These are phyloP conservation scores for Panicum virgatum DNA, from an alignment of 202 grass and related monocot genomes.

Conservation along the genomic window DNA sequence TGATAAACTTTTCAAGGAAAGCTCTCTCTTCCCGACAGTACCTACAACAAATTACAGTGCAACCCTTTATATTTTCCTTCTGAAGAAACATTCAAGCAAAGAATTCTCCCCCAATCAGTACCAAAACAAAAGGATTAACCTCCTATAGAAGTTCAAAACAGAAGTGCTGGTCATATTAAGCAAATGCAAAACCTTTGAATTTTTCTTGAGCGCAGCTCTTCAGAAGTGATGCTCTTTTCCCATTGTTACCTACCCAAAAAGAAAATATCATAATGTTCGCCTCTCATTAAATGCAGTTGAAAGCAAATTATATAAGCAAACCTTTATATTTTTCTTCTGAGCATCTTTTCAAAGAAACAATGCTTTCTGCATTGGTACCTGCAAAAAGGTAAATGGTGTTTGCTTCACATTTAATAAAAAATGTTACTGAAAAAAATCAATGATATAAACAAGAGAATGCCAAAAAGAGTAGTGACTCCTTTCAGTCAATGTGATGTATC, in stretches of 20 bases:
- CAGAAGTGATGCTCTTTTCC: background rate
- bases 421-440: background rate
- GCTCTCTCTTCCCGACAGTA: background rate
- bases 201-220: constrained; percentile 18
- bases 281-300: background rate
- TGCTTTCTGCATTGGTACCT: constrained; percentile 20
- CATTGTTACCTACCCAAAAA: constrained; percentile 20
- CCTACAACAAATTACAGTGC: background rate
- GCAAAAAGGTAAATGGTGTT: background rate
- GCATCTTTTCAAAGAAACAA: constrained; percentile 25
- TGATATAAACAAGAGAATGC: constrained; percentile 24
- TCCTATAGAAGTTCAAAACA: background rate
- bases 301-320: constrained; percentile 20
- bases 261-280: background rate
- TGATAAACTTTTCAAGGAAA: background rate
- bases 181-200: constrained; percentile 30
- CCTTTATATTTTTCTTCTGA: constrained; percentile 36
- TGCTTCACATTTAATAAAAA: constrained; percentile 11
- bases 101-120: background rate
- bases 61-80: constrained; percentile 34
- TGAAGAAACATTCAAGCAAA: background rate
- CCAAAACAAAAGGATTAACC: background rate
- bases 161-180: background rate
- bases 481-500: background rate
- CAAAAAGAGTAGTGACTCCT: background rate